A percentile compares a stretch with the other conserved stretches of the same genome.
Conservation (phyloP, 1,284 basidiomycete species). For the Tilletia indica region DNA sequence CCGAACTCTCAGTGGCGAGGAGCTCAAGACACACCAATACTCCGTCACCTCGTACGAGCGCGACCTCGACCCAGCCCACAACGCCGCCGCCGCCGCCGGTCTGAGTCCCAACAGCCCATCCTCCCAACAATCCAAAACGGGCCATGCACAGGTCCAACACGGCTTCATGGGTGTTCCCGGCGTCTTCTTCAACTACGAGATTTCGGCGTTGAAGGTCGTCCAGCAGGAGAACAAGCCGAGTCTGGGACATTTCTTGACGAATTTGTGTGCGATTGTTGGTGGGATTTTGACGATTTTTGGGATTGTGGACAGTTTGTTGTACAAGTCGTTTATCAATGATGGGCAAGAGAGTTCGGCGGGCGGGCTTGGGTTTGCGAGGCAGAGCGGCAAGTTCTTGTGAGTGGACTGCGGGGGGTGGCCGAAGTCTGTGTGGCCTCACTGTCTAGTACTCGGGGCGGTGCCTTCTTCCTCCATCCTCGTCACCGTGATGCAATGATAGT, state of each 20-base stretch:
- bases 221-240: conserved; percentile 69
- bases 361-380: conserved; percentile 41
- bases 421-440: too few relatives aligned
- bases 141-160: conserved; percentile 59
- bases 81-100: conserved; percentile 61
- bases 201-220: conserved; percentile 58
- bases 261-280: conserved; percentile 84
- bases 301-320: conserved; percentile 83
- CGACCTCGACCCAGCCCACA: conserved; percentile 63
- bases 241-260: conserved; percentile 91
- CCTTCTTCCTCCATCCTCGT: too few relatives aligned
- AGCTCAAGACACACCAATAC: conserved; percentile 80
- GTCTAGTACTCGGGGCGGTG: too few relatives aligned
- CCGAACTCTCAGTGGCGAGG: conserved; percentile 33
- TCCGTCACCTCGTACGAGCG: conserved; percentile 94
- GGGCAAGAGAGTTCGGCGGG: conserved; percentile 32
- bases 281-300: conserved; percentile 93
- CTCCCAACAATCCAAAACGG: not conserved
- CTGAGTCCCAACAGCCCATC: conserved; percentile 65
- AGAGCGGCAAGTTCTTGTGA: conserved; percentile 42
- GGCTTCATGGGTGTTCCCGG: conserved; percentile 67
- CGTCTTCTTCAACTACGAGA: conserved; percentile 70
- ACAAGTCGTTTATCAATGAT: conserved; percentile 58
- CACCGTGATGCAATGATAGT: too few relatives aligned
- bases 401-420: not conserved